Percentiles rank a stretch among this genome's conserved stretches.
phyloP scores from a whole-genome alignment of 305 asterid genomes.

The Stenogyne calaminthoides region DNA sequence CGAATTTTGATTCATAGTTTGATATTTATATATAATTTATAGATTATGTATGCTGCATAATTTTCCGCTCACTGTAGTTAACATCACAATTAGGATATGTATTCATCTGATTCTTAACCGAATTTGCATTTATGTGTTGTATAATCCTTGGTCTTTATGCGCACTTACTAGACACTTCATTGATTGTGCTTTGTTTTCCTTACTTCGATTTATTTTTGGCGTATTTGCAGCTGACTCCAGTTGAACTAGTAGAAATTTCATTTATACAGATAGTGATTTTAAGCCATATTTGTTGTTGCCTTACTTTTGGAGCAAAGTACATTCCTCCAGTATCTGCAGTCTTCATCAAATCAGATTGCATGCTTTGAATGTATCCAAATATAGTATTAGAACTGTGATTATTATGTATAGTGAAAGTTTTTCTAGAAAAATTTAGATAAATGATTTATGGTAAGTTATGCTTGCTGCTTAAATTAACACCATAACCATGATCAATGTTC shows the following conservation, averaged over 20 bases:
- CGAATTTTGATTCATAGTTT: not conserved
- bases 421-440: not conserved
- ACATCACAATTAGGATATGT: not conserved
- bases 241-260: slow-evolving; percentile 8
- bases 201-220: not conserved
- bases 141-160: not conserved
- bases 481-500: not conserved
- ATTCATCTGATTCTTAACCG: slow-evolving; percentile 5
- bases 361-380: not conserved
- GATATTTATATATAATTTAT: not conserved
- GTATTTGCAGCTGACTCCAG: slow-evolving; percentile 7
- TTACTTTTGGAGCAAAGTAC: not conserved
- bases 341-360: not conserved
- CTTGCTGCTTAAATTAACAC: not conserved
- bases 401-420: not conserved
- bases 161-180: not conserved
- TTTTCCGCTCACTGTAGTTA: not conserved
- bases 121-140: slow-evolving; percentile 7
- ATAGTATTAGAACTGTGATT: not conserved
- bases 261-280: not conserved
- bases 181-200: slow-evolving; percentile 8
- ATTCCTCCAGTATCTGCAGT: not conserved
- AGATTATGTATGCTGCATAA: not conserved
- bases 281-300: not conserved
- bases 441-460: slow-evolving; percentile 5